A percentile compares a stretch with the other conserved stretches of the same genome.
Evolutionary conservation across 768 basidiomycete species (phyloP).

Genomic region (Cyclocybe cylindracea): DNA sequence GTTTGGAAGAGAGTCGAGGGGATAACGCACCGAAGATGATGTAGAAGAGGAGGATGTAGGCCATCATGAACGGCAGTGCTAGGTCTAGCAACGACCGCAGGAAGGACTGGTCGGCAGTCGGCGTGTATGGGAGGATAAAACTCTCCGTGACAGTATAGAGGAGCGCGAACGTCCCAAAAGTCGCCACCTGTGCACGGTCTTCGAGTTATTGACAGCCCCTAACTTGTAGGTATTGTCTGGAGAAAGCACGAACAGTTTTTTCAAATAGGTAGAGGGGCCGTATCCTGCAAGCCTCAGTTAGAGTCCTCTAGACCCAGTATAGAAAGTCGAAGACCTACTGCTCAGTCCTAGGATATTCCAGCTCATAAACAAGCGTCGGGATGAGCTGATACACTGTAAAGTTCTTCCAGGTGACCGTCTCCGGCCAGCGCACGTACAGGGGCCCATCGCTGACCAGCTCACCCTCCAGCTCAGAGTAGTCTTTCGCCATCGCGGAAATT

Average conservation of each 20-base stretch:
- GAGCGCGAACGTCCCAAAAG: constrained; percentile 95
- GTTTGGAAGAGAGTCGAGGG: neutral
- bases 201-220: too few species aligned
- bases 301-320: neutral
- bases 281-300: constrained; percentile 38
- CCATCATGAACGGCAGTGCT: constrained; percentile 90
- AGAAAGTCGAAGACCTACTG: constrained; percentile 42
- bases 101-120: constrained; percentile 69
- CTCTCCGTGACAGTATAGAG: constrained; percentile 92
- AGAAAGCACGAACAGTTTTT: constrained; percentile 49
- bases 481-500: constrained; percentile 70
- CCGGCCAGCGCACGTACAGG: constrained; percentile 72
- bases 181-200: constrained; percentile 60
- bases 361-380: constrained; percentile 93
- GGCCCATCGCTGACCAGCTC: constrained; percentile 79
- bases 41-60: constrained; percentile 85
- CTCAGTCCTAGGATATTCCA: constrained; percentile 93
- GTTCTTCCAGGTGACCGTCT: constrained; percentile 79
- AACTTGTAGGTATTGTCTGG: too few species aligned
- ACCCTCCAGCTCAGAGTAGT: constrained; percentile 72
- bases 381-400: constrained; percentile 86
- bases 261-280: constrained; percentile 84
- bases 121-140: constrained; percentile 86
- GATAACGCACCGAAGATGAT: constrained; percentile 72
- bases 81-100: constrained; percentile 80